Evolutionary conservation across 371 early-diverging fungal genomes (phyloP), one percentile per base, ranked within the genome.

Genomic region (Funneliformis caledonium): DNA sequence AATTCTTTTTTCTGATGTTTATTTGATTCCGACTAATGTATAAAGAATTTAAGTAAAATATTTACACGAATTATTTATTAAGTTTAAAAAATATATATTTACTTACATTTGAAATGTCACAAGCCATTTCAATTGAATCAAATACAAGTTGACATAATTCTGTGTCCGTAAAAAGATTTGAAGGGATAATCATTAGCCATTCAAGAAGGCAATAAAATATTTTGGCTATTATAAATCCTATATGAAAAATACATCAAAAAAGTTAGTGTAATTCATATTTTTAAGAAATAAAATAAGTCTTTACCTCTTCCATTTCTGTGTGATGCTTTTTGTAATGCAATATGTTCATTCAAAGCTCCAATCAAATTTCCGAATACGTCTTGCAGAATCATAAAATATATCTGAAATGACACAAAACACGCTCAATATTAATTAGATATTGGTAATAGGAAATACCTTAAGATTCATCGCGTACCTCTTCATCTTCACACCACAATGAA

Each of bases 141-240:
- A 93, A 94, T 4, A 94, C 90, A 45, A 93, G 85, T 47, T 86
- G 88, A 50, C 91, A 89, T 5, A 93, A 86, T 62, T 93, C 92
- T 0, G 91, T 89, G 52, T 90, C 90, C 4, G 90, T 86, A 47
- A 94, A 85, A 8, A 93, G 84, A 12, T 85, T 86, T 4, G 90
- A 83, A 0, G 94, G 91, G 12, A 90, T 85, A 2, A 87, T 87
- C 93, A 95, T 93, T 14, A 95, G 81, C 96, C 95, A 96, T 65
- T 93, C 93, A 10, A 91, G 81, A 16, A 95, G 80, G 78, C 93
- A 92, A 50, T 91, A 89, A 74, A 94, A 92, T n/a, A 95, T 85
- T 11, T 91, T 87, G 4, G 92, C 90, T 4, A 95, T 88, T 45
- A 91, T 89, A 31, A 85, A 87, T 0, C 87, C 89, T 85, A 64